Percentiles rank a stretch among this genome's conserved stretches.
These are phyloP conservation scores for Bonia amplexicaulis DNA, from an alignment of 176 grass and related monocot species.

Conservation along the genomic window DNA sequence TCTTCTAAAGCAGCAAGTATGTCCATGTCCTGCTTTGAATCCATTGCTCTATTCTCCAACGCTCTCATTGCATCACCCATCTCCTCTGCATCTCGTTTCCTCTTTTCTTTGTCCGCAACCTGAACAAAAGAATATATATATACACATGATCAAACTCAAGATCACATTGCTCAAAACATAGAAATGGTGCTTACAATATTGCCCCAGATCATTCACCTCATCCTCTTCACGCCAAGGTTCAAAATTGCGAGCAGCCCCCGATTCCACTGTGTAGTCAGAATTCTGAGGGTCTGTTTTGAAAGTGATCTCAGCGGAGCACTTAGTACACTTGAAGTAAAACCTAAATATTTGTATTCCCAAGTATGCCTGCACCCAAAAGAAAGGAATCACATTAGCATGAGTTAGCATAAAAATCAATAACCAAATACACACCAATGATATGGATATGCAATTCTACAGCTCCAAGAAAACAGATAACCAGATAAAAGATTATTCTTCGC, in stretches of 20 bases:
- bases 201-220: constrained; percentile 30
- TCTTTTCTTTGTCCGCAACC: constrained; percentile 61
- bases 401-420: constrained; percentile 14
- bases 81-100: constrained; percentile 60
- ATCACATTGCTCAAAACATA: constrained; percentile 4
- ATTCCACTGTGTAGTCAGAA: constrained; percentile 74
- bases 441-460: neutral
- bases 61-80: constrained; percentile 78
- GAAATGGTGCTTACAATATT: constrained; percentile 6
- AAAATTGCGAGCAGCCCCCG: constrained; percentile 67
- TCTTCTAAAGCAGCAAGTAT: constrained; percentile 56
- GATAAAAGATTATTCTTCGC: neutral
- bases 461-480: constrained; percentile 2
- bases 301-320: constrained; percentile 71
- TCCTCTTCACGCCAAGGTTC: constrained; percentile 71
- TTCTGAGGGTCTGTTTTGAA: constrained; percentile 88
- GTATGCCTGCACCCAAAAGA: constrained; percentile 42
- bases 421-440: neutral
- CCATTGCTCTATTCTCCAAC: constrained; percentile 49
- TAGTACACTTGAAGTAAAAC: constrained; percentile 82
- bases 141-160: neutral
- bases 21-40: constrained; percentile 59
- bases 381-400: neutral
- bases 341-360: constrained; percentile 76
- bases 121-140: constrained; percentile 10